Conservation (phyloP, 148 eudicot genomes). For the Rhododendron mucronatum region DNA sequence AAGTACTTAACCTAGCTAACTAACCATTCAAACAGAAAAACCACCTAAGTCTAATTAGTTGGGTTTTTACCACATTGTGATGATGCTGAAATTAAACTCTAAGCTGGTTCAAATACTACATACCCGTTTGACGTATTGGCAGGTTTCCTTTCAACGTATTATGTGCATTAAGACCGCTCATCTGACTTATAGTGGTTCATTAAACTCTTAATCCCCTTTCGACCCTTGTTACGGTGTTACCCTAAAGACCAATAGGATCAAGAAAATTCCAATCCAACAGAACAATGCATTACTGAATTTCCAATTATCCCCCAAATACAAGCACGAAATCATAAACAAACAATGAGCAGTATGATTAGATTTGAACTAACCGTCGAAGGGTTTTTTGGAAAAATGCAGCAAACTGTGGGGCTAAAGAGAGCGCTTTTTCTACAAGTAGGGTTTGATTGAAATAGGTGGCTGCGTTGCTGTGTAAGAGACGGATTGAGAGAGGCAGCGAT, state of each 20-base stretch:
- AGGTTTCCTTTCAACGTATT: background rate
- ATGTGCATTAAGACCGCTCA: background rate
- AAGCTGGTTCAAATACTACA: background rate
- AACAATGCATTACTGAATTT: background rate
- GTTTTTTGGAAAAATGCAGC: constrained; percentile 19
- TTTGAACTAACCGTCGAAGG: constrained; percentile 25
- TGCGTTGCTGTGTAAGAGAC: constrained; percentile 5
- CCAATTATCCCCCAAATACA: background rate
- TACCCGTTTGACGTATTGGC: background rate
- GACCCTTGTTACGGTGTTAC: background rate
- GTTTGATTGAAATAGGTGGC: constrained; percentile 8
- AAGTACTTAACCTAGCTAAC: background rate
- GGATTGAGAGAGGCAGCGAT: background rate
- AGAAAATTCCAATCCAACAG: background rate
- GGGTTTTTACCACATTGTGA: background rate
- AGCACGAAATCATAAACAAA: background rate
- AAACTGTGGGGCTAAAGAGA: constrained; percentile 2
- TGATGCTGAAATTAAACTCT: background rate
- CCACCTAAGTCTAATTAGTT: background rate
- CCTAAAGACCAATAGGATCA: background rate
- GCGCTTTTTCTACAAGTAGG: background rate
- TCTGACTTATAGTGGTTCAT: too few species aligned
- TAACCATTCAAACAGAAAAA: background rate
- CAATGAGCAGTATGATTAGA: background rate
- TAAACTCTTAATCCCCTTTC: background rate